These are phyloP conservation scores for Hypholoma fasciculare DNA, from an alignment of 768 basidiomycete species.

Conservation along the genomic window DNA sequence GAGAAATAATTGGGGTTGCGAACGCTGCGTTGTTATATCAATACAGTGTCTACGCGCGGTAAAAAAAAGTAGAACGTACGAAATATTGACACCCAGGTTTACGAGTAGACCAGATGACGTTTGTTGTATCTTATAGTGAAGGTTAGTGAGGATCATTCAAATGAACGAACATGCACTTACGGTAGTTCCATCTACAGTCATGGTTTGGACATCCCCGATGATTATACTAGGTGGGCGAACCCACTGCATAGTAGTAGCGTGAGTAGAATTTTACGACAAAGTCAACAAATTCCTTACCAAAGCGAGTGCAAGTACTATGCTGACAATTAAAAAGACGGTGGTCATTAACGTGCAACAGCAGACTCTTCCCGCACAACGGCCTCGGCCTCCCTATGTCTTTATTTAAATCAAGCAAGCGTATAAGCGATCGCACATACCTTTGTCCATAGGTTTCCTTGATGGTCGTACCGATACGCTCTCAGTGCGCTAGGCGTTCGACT, in stretches of 20 bases:
- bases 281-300: conserved; percentile 47
- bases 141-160: background rate
- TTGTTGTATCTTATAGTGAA: conserved; percentile 35
- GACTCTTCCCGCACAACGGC: conserved; percentile 64
- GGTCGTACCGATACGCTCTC: conserved; percentile 53
- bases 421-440: conserved; percentile 37
- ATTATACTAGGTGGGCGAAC: conserved; percentile 69
- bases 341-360: conserved; percentile 77
- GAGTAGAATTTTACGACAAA: conserved; percentile 1
- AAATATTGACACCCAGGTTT: conserved; percentile 65
- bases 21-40: conserved; percentile 44
- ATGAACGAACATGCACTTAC: conserved; percentile 32
- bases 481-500: conserved; percentile 41
- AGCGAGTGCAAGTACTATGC: conserved; percentile 65
- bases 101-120: conserved; percentile 46
- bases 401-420: background rate
- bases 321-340: conserved; percentile 59
- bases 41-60: conserved; percentile 4
- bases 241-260: conserved; percentile 49
- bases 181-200: conserved; percentile 38
- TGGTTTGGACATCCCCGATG: conserved; percentile 49
- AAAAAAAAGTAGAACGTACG: conserved; percentile 40
- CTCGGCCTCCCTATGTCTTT: conserved; percentile 54
- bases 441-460: conserved; percentile 69
- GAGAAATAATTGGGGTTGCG: conserved; percentile 82